Percentiles rank a stretch among this genome's conserved stretches.
phyloP scores from a whole-genome alignment of 2,329 filamentous ascomycete species.

The Ambrosiella beaveri region DNA sequence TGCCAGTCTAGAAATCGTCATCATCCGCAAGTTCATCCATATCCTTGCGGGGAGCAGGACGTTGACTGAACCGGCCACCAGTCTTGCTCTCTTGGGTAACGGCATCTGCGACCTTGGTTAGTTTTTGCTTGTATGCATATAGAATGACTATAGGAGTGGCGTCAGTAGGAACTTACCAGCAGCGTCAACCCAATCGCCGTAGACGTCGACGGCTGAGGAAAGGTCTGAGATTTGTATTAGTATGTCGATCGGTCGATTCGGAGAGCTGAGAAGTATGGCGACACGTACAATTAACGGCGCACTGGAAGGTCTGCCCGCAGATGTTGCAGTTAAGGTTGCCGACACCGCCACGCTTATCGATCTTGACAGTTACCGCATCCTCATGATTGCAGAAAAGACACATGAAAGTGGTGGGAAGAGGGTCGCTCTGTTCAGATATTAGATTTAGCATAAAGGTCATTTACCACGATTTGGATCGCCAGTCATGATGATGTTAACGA shows the following conservation, averaged over 20 bases:
- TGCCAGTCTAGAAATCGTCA: slow-evolving; percentile 5
- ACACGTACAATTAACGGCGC: slow-evolving; percentile 71
- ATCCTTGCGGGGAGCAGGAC: slow-evolving; percentile 8
- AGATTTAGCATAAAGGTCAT: not conserved
- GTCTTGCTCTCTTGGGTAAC: slow-evolving; percentile 9
- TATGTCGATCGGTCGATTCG: not conserved
- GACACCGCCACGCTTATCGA: slow-evolving; percentile 83
- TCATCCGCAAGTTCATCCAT: slow-evolving; percentile 10
- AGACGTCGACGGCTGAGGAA: slow-evolving; percentile 83
- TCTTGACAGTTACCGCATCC: slow-evolving; percentile 73
- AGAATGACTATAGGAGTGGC: not conserved
- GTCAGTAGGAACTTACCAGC: slow-evolving; percentile 29
- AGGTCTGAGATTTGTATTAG: slow-evolving; percentile 41
- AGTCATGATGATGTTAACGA: too few relatives aligned
- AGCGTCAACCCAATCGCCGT: slow-evolving; percentile 96
- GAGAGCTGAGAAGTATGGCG: not conserved
- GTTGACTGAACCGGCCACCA: slow-evolving; percentile 9
- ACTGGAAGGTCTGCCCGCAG: slow-evolving; percentile 87
- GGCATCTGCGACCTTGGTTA: slow-evolving; percentile 4
- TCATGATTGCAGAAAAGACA: slow-evolving; percentile 99
- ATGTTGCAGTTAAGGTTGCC: slow-evolving; percentile 79
- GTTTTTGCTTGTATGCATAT: not conserved
- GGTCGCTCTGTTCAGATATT: slow-evolving; percentile 39
- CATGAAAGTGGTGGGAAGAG: slow-evolving; percentile 68
- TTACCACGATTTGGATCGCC: not conserved